Evolutionary conservation across 306 rosid genomes (phyloP).

Genomic region (Luffa acutangula): DNA sequence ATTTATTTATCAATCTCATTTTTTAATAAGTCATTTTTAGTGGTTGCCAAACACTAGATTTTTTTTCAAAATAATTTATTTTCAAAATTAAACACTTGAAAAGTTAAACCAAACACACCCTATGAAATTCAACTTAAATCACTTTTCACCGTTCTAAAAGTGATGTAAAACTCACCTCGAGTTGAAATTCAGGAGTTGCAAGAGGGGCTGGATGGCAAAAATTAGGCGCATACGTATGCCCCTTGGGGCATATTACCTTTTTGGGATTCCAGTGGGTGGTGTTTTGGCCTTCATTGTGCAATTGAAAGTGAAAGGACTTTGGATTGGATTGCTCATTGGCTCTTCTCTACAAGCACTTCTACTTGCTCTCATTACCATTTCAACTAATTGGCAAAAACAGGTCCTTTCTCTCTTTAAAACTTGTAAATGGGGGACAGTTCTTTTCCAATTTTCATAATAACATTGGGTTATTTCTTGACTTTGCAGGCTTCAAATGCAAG

Average conservation of each 20-base stretch:
- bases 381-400: conserved; percentile 42
- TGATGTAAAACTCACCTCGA: background rate
- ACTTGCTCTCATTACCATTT: conserved; percentile 18
- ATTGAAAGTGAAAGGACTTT: conserved; percentile 36
- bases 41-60: no score
- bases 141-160: no score
- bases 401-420: conserved; percentile 4
- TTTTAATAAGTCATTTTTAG: no score
- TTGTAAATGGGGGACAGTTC: background rate
- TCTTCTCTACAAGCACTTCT: conserved; percentile 21
- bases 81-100: no score
- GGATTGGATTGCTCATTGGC: conserved; percentile 31
- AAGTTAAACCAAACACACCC: no score
- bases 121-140: no score
- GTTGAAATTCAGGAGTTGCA: conserved; percentile 19
- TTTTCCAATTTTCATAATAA: no score
- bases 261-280: conserved; percentile 34
- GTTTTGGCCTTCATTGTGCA: conserved; percentile 20
- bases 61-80: no score
- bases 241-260: conserved; percentile 34
- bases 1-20: no score
- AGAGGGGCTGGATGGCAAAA: conserved; percentile 47
- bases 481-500: background rate
- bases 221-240: conserved; percentile 33
- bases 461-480: background rate